Base-by-base conservation (phyloP, 2,329 filamentous ascomycete species). In the Aureobasidium vineae region DNA sequence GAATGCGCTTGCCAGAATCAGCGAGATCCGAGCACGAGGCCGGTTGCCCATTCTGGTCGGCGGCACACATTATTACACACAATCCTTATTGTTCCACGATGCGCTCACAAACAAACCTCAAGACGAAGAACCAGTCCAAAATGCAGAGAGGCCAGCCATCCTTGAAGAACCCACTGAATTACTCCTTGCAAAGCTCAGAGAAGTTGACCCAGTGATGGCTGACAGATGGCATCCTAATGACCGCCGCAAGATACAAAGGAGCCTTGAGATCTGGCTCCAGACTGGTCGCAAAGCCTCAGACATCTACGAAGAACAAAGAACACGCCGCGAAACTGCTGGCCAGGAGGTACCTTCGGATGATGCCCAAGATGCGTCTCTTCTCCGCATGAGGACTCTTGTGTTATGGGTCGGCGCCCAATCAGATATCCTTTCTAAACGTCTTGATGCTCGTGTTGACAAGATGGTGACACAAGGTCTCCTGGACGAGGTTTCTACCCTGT, bases 141-240 rank as follows among this genome's bases (percentile, higher is more conserved):
- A 63, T 26, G 65, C 70, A 13, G 70, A 83, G 41, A 90, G 87
- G 71, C 88, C 92, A 0, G 89, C 97, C 28, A 79, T 98, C 6
- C 81, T 89, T 38, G 87, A 85, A 53, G 52, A 43, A 21, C 79
- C 90, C 0, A 90, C 90, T 0, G 87, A 92, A 54, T 82, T 86
- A 13, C 87, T 99, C 66, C 78, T 95, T 28, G 81, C 85, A 41
- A 89, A 89, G 75, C 80, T 99, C 63, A 83, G 83, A 66, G 88
- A 91, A 71, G 88, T 97, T 5, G 95, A 99, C 75, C 94, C 95
- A 0, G 81, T 86, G 23, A 97, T 97, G 90, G 96, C 94, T 0
- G 85, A 88, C 52, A 84, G 89, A 66, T 99, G 95, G 95, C 96
- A 99, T 77, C 95, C 94, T 0, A 95, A 93, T 52, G 95, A 99